Percentiles rank a stretch among this genome's conserved stretches.
Conservation (phyloP, 2,329 filamentous ascomycete species). For the Chaetomium strumarium region DNA sequence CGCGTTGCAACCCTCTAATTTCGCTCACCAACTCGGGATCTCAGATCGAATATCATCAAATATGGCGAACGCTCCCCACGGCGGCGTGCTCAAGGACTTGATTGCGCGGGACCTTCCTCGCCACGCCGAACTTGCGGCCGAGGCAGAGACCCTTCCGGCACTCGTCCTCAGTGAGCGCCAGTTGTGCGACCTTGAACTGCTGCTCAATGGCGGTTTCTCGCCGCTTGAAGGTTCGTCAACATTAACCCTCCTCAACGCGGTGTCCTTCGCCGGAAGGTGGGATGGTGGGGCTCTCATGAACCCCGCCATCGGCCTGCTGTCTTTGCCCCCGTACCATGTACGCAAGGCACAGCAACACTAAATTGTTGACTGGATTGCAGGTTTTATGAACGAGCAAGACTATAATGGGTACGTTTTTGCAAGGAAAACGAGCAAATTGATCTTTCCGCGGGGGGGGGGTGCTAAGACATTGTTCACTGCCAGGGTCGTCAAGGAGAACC, state of each 20-base stretch:
- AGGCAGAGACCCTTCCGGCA: no score
- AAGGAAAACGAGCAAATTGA: slow-evolving; percentile 4
- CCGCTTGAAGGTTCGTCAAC: slow-evolving; percentile 61
- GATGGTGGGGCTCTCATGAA: slow-evolving; percentile 24
- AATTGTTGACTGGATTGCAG: slow-evolving; percentile 40
- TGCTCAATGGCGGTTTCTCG: no score
- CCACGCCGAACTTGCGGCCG: no score
- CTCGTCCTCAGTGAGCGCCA: no score
- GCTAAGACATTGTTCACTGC: slow-evolving; percentile 26
- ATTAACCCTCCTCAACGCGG: background rate
- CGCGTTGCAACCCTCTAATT: background rate
- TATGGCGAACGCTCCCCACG: slow-evolving; percentile 49
- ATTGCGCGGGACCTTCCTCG: no score
- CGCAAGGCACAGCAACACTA: slow-evolving; percentile 3
- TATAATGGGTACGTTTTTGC: slow-evolving; percentile 70
- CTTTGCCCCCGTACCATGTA: no score
- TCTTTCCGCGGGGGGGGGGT: no score
- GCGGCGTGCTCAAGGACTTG: no score
- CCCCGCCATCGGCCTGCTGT: slow-evolving; percentile 21
- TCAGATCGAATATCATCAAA: slow-evolving; percentile 21
- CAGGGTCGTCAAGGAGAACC: slow-evolving; percentile 83
- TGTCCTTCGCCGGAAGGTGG: slow-evolving; percentile 1
- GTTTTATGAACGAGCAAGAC: slow-evolving; percentile 96
- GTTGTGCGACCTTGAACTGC: no score
- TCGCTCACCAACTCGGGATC: background rate